phyloP scores from a whole-genome alignment of 345 rosid genomes.

The Pugionium cornutum region DNA sequence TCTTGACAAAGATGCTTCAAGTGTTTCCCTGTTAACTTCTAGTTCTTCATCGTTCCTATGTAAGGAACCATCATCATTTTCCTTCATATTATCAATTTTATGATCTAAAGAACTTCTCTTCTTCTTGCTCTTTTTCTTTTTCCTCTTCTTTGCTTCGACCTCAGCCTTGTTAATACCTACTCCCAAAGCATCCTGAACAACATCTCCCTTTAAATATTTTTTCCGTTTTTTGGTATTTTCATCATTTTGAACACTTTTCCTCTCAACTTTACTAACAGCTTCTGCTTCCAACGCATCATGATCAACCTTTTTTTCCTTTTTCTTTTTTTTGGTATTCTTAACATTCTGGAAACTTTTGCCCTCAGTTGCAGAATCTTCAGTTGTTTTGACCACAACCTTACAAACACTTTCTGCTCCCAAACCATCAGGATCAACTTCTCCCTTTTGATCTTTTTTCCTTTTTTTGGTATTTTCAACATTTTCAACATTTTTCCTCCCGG shows the following conservation, averaged over 20 bases:
- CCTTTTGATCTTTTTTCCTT: not conserved
- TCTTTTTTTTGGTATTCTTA: not conserved
- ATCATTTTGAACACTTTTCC: not conserved
- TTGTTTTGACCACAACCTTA: slow-evolving; percentile 2
- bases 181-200: slow-evolving; percentile 14
- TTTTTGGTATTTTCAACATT: not conserved
- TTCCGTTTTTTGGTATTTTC: not conserved
- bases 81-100: slow-evolving; percentile 20
- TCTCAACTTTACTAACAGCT: not conserved
- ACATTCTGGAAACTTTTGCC: not conserved
- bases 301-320: not conserved
- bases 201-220: not conserved
- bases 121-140: slow-evolving; percentile 14
- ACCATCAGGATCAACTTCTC: slow-evolving; percentile 3
- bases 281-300: slow-evolving; percentile 18
- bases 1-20: slow-evolving; percentile 26
- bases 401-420: slow-evolving; percentile 5
- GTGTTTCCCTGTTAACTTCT: slow-evolving; percentile 28
- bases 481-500: not conserved
- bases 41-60: slow-evolving; percentile 25
- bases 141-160: slow-evolving; percentile 8
- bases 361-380: no score
- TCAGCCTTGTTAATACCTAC: slow-evolving; percentile 7
- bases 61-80: slow-evolving; percentile 15
- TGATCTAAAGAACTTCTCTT: slow-evolving; percentile 21